These are phyloP conservation scores for Cavenderia fasciculata DNA, from an alignment of 78 protist species.

Conservation along the genomic window DNA sequence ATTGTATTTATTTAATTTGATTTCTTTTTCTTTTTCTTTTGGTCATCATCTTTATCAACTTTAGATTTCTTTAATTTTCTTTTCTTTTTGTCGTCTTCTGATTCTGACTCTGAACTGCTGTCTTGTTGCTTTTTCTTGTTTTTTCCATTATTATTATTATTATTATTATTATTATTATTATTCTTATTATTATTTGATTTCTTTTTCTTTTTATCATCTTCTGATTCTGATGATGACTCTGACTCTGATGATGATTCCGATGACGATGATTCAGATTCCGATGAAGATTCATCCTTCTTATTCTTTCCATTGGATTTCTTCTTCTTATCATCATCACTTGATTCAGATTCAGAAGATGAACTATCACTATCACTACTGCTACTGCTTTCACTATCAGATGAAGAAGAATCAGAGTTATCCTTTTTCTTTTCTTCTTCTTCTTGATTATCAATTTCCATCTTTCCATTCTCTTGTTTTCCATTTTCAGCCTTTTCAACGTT, in stretches of 20 bases:
- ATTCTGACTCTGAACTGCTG: conserved; percentile 1
- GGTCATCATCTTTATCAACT: no score
- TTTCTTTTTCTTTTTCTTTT: not conserved
- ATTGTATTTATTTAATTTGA: not conserved
- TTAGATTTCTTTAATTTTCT: not conserved
- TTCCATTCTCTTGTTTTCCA: not conserved
- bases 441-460: not conserved
- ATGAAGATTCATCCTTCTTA: not conserved
- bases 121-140: not conserved
- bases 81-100: not conserved
- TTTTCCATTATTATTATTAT: not conserved
- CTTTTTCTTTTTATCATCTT: not conserved
- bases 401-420: not conserved
- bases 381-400: not conserved
- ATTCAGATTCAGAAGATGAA: not conserved
- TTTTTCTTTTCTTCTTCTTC: conserved; percentile 6
- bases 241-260: conserved; percentile 6
- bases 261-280: conserved; percentile 10
- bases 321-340: conserved; percentile 8
- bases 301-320: not conserved
- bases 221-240: not conserved
- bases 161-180: not conserved
- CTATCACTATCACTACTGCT: not conserved
- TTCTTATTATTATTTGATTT: not conserved
- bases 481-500: conserved; percentile 5